phyloP scores from a whole-genome alignment of 2,329 filamentous ascomycete species.

The Fusarium humuli region DNA sequence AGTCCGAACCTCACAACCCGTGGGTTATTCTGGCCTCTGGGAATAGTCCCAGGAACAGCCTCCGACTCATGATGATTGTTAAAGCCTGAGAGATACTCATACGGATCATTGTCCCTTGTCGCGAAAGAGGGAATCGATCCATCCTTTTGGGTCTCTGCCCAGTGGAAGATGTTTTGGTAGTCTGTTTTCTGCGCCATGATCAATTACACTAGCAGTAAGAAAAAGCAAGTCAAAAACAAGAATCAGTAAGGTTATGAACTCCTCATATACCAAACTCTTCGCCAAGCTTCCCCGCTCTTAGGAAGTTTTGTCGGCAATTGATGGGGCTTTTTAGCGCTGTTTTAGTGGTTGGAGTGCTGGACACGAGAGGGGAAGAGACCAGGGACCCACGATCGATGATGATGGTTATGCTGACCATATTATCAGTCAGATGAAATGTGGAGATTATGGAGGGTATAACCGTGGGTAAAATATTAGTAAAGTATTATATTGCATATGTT shows the following conservation, averaged over 20 bases:
- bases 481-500: background rate
- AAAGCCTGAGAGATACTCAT: slow-evolving; percentile 68
- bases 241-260: background rate
- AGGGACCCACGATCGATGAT: slow-evolving; percentile 1
- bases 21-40: slow-evolving; percentile 59
- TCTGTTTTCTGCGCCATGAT: slow-evolving; percentile 45
- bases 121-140: slow-evolving; percentile 65
- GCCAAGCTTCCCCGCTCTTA: slow-evolving; percentile 5
- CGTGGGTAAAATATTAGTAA: background rate
- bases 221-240: background rate
- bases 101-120: slow-evolving; percentile 54
- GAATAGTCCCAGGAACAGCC: slow-evolving; percentile 59
- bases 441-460: background rate
- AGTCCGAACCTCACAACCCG: slow-evolving; percentile 54
- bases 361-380: background rate
- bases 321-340: background rate
- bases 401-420: slow-evolving; percentile 1
- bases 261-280: background rate
- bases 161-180: slow-evolving; percentile 65
- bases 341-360: background rate
- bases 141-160: slow-evolving; percentile 71
- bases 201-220: background rate
- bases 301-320: background rate
- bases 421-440: slow-evolving; percentile 1
- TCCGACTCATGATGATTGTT: slow-evolving; percentile 60